These are phyloP conservation scores for Cercophora samala DNA, from an alignment of 495 filamentous ascomycete species.

Conservation along the genomic window DNA sequence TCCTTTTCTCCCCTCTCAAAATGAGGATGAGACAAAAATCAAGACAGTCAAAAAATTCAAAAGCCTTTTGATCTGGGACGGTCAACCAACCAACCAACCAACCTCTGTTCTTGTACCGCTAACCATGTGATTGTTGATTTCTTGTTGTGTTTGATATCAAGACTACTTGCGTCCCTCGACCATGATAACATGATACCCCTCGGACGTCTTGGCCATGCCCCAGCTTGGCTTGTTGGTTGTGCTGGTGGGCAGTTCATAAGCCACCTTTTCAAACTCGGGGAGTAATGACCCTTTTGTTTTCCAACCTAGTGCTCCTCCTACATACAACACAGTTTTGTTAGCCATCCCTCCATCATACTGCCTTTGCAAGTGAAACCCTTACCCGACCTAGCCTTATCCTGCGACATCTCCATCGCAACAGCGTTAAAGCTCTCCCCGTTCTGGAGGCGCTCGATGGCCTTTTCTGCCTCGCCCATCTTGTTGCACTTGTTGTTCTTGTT, in stretches of 20 bases:
- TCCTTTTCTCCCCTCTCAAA: not conserved
- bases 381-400: constrained; percentile 83
- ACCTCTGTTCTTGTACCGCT: not conserved
- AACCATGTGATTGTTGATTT: not conserved
- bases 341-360: not conserved
- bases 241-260: constrained; percentile 73
- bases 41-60: constrained; percentile 7
- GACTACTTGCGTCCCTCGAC: constrained; percentile 50
- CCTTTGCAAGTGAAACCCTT: not conserved
- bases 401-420: constrained; percentile 80
- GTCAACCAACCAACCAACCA: constrained; percentile 13
- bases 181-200: constrained; percentile 95
- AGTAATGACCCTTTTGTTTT: constrained; percentile 73
- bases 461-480: constrained; percentile 85
- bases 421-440: constrained; percentile 81
- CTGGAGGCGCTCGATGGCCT: constrained; percentile 72
- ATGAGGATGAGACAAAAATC: constrained; percentile 6
- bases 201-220: constrained; percentile 75
- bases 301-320: constrained; percentile 81
- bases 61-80: not conserved
- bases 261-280: constrained; percentile 73
- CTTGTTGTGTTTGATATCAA: not conserved
- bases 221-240: constrained; percentile 72
- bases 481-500: constrained; percentile 60
- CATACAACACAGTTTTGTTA: constrained; percentile 34